Base-by-base conservation (phyloP, 306 rosid species). In the Arachis stenosperma region DNA sequence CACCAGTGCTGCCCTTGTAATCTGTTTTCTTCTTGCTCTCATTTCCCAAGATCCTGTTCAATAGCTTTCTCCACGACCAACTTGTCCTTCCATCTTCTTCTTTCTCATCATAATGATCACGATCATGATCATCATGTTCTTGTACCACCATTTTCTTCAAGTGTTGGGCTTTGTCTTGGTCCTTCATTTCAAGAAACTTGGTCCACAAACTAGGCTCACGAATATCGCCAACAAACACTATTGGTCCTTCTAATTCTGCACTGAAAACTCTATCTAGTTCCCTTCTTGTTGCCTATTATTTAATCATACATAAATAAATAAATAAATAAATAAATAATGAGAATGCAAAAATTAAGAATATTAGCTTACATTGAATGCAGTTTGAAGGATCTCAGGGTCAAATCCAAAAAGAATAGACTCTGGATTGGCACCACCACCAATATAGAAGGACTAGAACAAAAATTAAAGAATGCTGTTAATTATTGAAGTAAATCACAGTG, bases 281-380 rank as follows among this genome's bases (percentile, higher is more conserved):
- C 65, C 67, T 41, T 55, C 75, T 63, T 36, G 98, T 81, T 53
- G 80, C 85, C 98, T 94, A 73, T 82, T 44, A 52, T 30, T 67
- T 7, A 36, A 12, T 11, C 27, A 33, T 33, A 2, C 37, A 33
- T 33, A 2, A 0, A 33, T 2, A 33, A 33, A 33, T 33, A 33
- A 33, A 2, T 2, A 33, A 33, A 2, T 33, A 33, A 33, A 2
- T 33, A 4, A 33, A 33, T 4, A 4, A 33, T 2, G 37, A 33
- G 37, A 33, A 2, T 33, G 37, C 37, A 33, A 33, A 33, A 33
- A 33, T 33, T 10, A 22, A 44, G 27, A 22, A 7, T 9, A 14
- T 53, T 79, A 81, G 33, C 97, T 85, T 82, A 94, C 98, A 42
- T 94, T 94, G 50, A 91, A 87, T n/a, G 97, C 95, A 59, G 71